Conservation (phyloP, 163 green algal species). For the Volvox carteri region DNA sequence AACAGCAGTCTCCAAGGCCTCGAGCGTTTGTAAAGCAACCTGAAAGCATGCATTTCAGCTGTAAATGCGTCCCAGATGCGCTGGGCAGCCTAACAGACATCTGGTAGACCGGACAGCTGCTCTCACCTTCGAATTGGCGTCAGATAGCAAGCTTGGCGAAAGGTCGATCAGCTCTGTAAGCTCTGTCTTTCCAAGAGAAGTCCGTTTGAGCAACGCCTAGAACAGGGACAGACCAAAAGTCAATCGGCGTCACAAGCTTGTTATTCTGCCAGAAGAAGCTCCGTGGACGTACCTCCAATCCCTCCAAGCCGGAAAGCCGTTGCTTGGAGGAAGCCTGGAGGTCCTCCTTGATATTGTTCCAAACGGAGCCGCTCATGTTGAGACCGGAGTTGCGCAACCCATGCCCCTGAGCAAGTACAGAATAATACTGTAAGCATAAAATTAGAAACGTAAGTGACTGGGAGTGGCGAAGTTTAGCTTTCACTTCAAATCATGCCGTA, state of each 20-base stretch:
- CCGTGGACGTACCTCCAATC: slow-evolving; percentile 9
- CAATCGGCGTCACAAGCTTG: not conserved
- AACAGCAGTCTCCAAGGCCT: not conserved
- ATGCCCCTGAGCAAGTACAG: not conserved
- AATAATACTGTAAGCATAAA: not conserved
- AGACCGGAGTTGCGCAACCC: not conserved
- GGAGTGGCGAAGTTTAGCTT: not conserved
- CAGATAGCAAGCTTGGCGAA: slow-evolving; percentile 8
- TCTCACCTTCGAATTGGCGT: slow-evolving; percentile 37
- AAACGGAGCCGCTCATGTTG: slow-evolving; percentile 27
- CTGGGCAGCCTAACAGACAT: not conserved
- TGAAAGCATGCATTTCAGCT: not conserved
- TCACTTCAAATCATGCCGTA: slow-evolving; percentile 1
- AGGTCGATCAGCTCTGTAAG: slow-evolving; percentile 38
- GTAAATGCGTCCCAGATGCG: not conserved
- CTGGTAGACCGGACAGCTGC: not conserved
- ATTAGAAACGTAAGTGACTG: not conserved
- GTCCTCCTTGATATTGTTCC: slow-evolving; percentile 22
- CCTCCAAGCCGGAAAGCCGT: slow-evolving; percentile 20
- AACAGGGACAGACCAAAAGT: not conserved
- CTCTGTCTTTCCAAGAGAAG: not conserved
- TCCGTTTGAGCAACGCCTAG: slow-evolving; percentile 33
- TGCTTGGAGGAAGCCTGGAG: slow-evolving; percentile 45
- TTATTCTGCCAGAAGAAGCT: not conserved
- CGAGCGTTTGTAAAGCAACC: slow-evolving; percentile 43